Evolutionary conservation across 1,139 yeast species (phyloP), one percentile per base, ranked within the genome.

Genomic region (Debaryomyces sp.): DNA sequence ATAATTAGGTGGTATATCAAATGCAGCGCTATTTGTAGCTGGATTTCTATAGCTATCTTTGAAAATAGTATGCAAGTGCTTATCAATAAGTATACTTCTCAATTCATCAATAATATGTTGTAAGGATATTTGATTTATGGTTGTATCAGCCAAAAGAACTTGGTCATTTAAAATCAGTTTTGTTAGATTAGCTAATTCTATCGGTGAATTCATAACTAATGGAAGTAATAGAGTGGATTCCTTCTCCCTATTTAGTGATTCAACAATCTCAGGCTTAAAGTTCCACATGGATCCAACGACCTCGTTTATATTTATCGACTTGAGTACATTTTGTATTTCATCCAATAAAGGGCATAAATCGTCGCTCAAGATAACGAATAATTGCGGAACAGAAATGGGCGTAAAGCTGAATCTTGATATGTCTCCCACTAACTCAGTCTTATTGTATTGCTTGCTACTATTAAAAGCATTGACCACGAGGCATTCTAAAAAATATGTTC

Each of bases 331-430:
- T 8, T 45, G 26, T 15, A 67, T 47, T 13, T 60, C 54, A 43
- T 69, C 75, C 21, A 71, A 52, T 15, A 71, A 45, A 0, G 75
- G 75, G 38, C 68, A 52, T 47, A 71, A 50, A 26, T 66, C 63
- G 40, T 63, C 63, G n/a, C 66, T 56, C 30, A 71, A 54, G 44
- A 57, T 66, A 15, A 58, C 57, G 27, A 48, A 43, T 35, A 50
- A 36, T 8, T 41, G 37, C 1, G 21, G 39, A n/a, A 37, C 38
- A 10, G 45, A 29, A 4, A 27, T 40, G 13, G 33, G 26, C 10
- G 41, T n/a, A 2, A 40, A 13, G 12, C 32, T 33, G 18, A 24
- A 34, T 12, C 33, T 43, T 4, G 46, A 41, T 21, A 44, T 40
- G 41, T 30, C 17, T 29, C 39, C 40, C 13, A 17, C 34, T 4